A percentile compares a stretch with the other conserved stretches of the same genome.
Evolutionary conservation across 176 grass and related monocot genomes (phyloP).

Genomic region (Chloris gayana): DNA sequence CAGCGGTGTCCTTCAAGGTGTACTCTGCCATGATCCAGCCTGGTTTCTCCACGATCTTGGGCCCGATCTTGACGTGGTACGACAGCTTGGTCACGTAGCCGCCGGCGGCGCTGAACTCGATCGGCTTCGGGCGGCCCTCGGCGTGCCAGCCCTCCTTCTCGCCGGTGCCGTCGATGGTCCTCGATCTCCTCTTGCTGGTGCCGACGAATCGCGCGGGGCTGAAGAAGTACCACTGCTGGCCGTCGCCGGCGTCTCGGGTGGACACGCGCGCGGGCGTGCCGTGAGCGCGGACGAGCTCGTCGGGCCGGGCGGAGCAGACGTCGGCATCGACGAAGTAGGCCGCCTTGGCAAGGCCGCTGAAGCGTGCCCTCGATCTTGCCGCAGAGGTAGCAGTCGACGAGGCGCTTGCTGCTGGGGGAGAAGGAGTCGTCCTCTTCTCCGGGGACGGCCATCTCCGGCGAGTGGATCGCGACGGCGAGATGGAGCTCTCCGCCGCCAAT

Average conservation of each 20-base stretch:
- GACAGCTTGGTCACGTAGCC: not conserved
- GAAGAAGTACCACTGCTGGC: not conserved
- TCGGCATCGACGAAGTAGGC: not conserved
- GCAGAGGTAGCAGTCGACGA: too few species aligned
- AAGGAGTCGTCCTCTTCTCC: too few species aligned
- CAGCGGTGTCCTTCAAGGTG: not conserved
- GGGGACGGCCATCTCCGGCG: too few species aligned
- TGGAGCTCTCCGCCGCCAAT: too few species aligned
- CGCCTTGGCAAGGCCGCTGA: too few species aligned
- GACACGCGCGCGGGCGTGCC: not conserved
- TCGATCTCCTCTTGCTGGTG: not conserved
- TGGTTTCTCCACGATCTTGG: not conserved
- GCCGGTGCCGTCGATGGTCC: not conserved
- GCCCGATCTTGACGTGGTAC: not conserved
- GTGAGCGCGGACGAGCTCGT: not conserved
- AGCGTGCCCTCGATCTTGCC: too few species aligned
- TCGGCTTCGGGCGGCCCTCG: not conserved
- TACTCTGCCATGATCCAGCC: not conserved
- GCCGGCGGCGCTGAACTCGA: not conserved
- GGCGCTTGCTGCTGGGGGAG: too few species aligned
- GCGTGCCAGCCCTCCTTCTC: not conserved
- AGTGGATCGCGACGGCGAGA: too few species aligned
- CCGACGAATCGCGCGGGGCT: not conserved
- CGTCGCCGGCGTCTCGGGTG: not conserved
- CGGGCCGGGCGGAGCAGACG: not conserved